Evolutionary conservation across 2,329 filamentous ascomycete genomes (phyloP).

Genomic region (Cladosporium halotolerans): DNA sequence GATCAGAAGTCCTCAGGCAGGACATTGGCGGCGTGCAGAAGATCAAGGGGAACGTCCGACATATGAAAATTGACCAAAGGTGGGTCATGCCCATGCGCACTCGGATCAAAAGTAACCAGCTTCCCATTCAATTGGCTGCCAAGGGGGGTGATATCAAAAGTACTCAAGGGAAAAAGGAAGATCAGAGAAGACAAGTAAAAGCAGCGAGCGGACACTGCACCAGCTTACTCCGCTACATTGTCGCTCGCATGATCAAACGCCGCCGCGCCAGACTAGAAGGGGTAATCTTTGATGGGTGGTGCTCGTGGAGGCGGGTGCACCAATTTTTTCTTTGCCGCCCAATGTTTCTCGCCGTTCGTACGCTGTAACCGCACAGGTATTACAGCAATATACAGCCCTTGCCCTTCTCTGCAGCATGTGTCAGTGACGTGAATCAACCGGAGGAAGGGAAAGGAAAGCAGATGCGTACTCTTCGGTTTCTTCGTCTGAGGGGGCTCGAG

Average conservation of each 20-base stretch:
- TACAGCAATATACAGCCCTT: slow-evolving; percentile 30
- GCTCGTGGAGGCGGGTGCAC: neutral
- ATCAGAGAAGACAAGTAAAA: slow-evolving; percentile 9
- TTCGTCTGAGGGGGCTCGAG: slow-evolving; percentile 81
- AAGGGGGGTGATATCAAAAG: slow-evolving; percentile 10
- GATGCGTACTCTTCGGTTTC: slow-evolving; percentile 45
- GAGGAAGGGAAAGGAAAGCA: neutral
- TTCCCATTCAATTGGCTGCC: slow-evolving; percentile 10
- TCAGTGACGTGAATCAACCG: neutral
- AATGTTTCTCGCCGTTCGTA: too few species aligned
- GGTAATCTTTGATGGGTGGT: slow-evolving; percentile 9
- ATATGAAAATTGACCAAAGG: too few species aligned
- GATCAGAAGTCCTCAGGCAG: too few species aligned
- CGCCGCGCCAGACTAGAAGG: slow-evolving; percentile 10
- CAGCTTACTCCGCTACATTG: neutral
- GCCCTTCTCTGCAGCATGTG: slow-evolving; percentile 22
- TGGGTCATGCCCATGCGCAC: too few species aligned
- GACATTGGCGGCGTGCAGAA: too few species aligned
- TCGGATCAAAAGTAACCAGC: neutral
- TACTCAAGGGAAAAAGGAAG: slow-evolving; percentile 6
- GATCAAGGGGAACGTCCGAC: too few species aligned
- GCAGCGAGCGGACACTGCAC: slow-evolving; percentile 8
- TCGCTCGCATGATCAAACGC: slow-evolving; percentile 4
- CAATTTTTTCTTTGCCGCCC: too few species aligned
- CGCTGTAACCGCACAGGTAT: neutral